phyloP scores from a whole-genome alignment of 331 rosid genomes.

The Quercus lobata region DNA sequence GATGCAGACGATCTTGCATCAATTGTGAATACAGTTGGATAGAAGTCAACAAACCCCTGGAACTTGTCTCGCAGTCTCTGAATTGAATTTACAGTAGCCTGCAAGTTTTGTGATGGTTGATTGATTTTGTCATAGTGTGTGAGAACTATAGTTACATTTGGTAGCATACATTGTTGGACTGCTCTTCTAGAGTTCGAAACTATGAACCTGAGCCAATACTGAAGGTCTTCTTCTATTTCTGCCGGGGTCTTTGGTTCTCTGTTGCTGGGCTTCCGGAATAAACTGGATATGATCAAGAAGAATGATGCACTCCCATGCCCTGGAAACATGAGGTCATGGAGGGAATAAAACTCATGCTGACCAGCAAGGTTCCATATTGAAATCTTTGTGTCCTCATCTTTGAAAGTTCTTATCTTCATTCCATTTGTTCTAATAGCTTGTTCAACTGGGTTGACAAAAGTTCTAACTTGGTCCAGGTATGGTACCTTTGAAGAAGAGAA shows the following conservation, averaged over 20 bases:
- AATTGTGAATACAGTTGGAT: slow-evolving; percentile 80
- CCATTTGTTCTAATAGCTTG: slow-evolving; percentile 73
- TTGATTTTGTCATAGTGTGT: slow-evolving; percentile 80
- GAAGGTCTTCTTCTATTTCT: slow-evolving; percentile 94
- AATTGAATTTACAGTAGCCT: slow-evolving; percentile 54
- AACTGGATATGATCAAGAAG: slow-evolving; percentile 67
- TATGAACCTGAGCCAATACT: slow-evolving; percentile 92
- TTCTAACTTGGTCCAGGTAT: slow-evolving; percentile 75
- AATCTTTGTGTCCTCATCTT: slow-evolving; percentile 71
- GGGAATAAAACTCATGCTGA: slow-evolving; percentile 83
- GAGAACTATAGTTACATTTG: slow-evolving; percentile 82
- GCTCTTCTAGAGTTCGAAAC: slow-evolving; percentile 88
- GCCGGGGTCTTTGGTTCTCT: slow-evolving; percentile 59
- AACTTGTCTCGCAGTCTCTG: slow-evolving; percentile 82
- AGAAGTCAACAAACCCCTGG: slow-evolving; percentile 86
- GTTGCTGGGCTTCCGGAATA: slow-evolving; percentile 72
- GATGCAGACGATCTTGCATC: slow-evolving; percentile 92
- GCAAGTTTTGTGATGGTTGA: slow-evolving; percentile 65
- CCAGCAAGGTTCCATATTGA: slow-evolving; percentile 95
- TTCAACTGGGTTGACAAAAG: slow-evolving; percentile 80
- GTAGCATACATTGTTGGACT: slow-evolving; percentile 80
- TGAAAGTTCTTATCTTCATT: slow-evolving; percentile 79
- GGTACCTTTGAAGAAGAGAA: slow-evolving; percentile 60
- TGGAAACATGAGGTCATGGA: slow-evolving; percentile 94
- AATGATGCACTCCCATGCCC: slow-evolving; percentile 91